These are phyloP conservation scores for Vitis hybrid DNA, from an alignment of 177 flowering plant genomes.

Conservation along the genomic window DNA sequence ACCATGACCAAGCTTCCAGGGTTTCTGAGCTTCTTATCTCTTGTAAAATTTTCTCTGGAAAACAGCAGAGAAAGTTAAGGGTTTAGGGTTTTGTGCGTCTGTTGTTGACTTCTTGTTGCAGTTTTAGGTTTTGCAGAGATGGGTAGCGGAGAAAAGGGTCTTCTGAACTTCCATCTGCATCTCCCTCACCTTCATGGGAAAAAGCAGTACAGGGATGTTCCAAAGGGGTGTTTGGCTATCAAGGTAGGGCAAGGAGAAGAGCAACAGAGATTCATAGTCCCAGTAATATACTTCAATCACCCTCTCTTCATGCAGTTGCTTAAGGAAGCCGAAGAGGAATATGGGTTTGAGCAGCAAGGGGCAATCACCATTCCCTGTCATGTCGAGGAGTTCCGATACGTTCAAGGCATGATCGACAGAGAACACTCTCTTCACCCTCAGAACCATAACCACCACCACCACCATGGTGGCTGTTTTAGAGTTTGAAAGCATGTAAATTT, in stretches of 20 bases:
- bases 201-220: slow-evolving; percentile 38
- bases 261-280: slow-evolving; percentile 53
- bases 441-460: slow-evolving; percentile 28
- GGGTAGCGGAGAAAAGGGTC: slow-evolving; percentile 50
- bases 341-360: slow-evolving; percentile 65
- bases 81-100: neutral
- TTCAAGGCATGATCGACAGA: slow-evolving; percentile 42
- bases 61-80: neutral
- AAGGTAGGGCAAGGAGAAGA: slow-evolving; percentile 48
- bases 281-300: slow-evolving; percentile 57
- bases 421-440: slow-evolving; percentile 33
- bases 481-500: slow-evolving; percentile 20
- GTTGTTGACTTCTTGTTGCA: neutral
- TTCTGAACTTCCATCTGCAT: slow-evolving; percentile 39
- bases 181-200: slow-evolving; percentile 44
- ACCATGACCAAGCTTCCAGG: slow-evolving; percentile 31
- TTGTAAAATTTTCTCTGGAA: slow-evolving; percentile 8
- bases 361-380: slow-evolving; percentile 59
- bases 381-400: slow-evolving; percentile 46
- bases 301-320: slow-evolving; percentile 53
- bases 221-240: slow-evolving; percentile 58
- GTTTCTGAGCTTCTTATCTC: slow-evolving; percentile 26
- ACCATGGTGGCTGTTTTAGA: slow-evolving; percentile 43
- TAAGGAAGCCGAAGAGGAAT: slow-evolving; percentile 61
- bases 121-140: slow-evolving; percentile 13